These are phyloP conservation scores for Vararia minispora DNA, from an alignment of 768 basidiomycete species.

Conservation along the genomic window DNA sequence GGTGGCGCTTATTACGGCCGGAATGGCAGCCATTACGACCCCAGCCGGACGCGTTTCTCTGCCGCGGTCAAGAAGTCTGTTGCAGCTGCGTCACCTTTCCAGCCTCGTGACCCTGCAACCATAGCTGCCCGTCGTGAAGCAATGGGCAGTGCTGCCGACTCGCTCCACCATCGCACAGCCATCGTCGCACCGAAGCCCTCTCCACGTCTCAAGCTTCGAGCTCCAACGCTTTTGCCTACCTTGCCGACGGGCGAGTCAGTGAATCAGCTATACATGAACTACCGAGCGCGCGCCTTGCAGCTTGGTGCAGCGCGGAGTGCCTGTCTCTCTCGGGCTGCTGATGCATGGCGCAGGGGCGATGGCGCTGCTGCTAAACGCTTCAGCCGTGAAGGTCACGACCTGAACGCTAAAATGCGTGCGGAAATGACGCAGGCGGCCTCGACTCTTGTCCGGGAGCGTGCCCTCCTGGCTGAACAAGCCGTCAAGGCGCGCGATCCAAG, in stretches of 20 bases:
- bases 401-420: conserved; percentile 81
- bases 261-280: conserved; percentile 77
- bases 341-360: conserved; percentile 92
- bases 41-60: conserved; percentile 81
- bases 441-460: conserved; percentile 78
- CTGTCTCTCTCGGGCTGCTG: conserved; percentile 88
- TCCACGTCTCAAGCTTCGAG: conserved; percentile 72
- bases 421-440: conserved; percentile 82
- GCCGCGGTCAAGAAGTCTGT: conserved; percentile 72
- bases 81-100: conserved; percentile 19
- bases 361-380: conserved; percentile 94
- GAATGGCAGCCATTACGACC: conserved; percentile 49
- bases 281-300: conserved; percentile 80
- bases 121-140: conserved; percentile 42
- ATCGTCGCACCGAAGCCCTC: conserved; percentile 75
- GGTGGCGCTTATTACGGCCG: conserved; percentile 25
- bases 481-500: conserved; percentile 56
- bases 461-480: conserved; percentile 62
- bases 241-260: conserved; percentile 76
- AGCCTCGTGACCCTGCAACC: conserved; percentile 24
- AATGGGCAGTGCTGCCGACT: conserved; percentile 50
- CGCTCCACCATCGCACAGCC: conserved; percentile 51
- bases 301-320: conserved; percentile 91
- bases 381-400: conserved; percentile 85
- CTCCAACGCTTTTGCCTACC: conserved; percentile 79